A percentile compares a stretch with the other conserved stretches of the same genome.
phyloP scores from a whole-genome alignment of 176 grass and related monocot species.

The Aechmea fasciata region DNA sequence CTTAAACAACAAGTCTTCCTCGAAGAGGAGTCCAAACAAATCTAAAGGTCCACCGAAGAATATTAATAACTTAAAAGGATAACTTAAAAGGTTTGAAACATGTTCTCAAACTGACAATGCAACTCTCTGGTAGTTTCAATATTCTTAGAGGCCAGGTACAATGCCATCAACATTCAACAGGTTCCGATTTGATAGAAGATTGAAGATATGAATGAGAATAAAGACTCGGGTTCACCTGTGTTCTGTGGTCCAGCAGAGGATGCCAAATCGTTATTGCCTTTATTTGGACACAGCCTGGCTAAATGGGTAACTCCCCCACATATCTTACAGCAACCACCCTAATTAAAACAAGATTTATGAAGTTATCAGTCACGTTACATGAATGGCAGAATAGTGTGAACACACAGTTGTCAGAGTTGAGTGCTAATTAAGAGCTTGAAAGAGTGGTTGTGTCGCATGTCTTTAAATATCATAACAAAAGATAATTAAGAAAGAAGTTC shows the following conservation, averaged over 20 bases:
- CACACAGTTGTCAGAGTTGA: neutral
- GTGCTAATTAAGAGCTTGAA: neutral
- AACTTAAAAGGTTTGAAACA: neutral
- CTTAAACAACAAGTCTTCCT: no score
- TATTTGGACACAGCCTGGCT: constrained; percentile 82
- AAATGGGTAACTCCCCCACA: constrained; percentile 91
- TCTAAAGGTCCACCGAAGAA: constrained; percentile 10
- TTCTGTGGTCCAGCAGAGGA: constrained; percentile 32
- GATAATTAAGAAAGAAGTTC: no score
- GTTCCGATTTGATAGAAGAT: constrained; percentile 11
- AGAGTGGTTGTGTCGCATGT: neutral
- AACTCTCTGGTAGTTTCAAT: neutral
- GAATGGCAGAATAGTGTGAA: constrained; percentile 6
- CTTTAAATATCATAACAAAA: no score
- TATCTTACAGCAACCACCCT: constrained; percentile 91
- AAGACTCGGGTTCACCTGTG: neutral
- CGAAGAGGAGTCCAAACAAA: neutral
- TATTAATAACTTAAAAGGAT: neutral
- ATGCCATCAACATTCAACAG: neutral
- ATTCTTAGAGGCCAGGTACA: neutral
- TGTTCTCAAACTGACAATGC: constrained; percentile 10
- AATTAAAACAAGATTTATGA: constrained; percentile 22
- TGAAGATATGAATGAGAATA: neutral
- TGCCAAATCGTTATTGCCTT: constrained; percentile 27
- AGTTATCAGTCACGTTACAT: neutral